Percentiles rank a stretch among this genome's conserved stretches.
Conservation (phyloP, 1,139 yeast genomes). For the Tardiomyces depauwii region DNA sequence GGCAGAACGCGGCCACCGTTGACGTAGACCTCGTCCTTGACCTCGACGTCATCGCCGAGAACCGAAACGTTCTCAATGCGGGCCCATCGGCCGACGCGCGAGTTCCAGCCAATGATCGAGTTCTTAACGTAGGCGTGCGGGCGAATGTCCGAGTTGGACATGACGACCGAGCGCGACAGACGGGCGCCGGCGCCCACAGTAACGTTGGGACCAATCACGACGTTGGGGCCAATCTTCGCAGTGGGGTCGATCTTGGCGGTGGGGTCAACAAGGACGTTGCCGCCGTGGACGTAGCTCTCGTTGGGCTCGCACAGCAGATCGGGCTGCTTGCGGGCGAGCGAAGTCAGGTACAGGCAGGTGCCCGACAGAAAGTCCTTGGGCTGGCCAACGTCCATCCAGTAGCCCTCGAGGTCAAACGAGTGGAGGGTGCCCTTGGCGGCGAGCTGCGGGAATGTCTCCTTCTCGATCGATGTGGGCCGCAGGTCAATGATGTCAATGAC, state of each 20-base stretch:
- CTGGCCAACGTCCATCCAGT: slow-evolving; percentile 99
- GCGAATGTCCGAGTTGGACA: slow-evolving; percentile 83
- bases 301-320: slow-evolving; percentile 49
- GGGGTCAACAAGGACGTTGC: slow-evolving; percentile 93
- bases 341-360: slow-evolving; percentile 82
- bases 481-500: slow-evolving; percentile 93
- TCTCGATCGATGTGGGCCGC: slow-evolving; percentile 98
- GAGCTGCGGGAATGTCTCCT: slow-evolving; percentile 97
- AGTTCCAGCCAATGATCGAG: slow-evolving; percentile 98
- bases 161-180: slow-evolving; percentile 88
- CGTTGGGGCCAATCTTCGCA: slow-evolving; percentile 98
- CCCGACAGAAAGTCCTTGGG: slow-evolving; percentile 99
- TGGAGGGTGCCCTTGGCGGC: slow-evolving; percentile 82
- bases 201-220: slow-evolving; percentile 94
- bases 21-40: slow-evolving; percentile 96
- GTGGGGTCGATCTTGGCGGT: slow-evolving; percentile 85
- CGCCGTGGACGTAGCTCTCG: slow-evolving; percentile 71
- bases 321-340: slow-evolving; percentile 73
- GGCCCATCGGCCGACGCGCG: slow-evolving; percentile 98
- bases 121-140: slow-evolving; percentile 98
- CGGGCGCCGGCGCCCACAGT: slow-evolving; percentile 98
- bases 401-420: slow-evolving; percentile 97
- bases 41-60: slow-evolving; percentile 97
- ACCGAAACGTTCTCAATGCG: slow-evolving; percentile 97
- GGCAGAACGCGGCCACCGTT: slow-evolving; percentile 99